Percentiles rank a stretch among this genome's conserved stretches.
Conservation (phyloP, 805 yeast genomes). For the Clavispora phyllophila region DNA sequence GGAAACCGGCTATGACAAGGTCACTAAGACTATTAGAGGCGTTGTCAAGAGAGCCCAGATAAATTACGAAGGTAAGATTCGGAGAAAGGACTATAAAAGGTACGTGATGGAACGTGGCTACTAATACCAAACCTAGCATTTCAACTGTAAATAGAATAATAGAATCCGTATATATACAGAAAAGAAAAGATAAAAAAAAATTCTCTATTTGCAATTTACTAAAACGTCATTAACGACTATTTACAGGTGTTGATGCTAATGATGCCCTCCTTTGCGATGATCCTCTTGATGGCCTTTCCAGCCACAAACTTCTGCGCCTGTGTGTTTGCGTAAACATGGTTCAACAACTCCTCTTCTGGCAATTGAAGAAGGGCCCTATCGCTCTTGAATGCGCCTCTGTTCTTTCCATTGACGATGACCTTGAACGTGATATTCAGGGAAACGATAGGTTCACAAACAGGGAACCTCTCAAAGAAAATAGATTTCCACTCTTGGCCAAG, state of each 20-base stretch:
- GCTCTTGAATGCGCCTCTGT: constrained; percentile 43
- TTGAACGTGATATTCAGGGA: constrained; percentile 41
- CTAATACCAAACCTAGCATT: constrained; percentile 8
- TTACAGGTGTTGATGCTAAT: constrained; percentile 38
- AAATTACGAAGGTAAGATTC: constrained; percentile 35
- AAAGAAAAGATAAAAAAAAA: too few species aligned
- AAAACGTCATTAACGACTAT: constrained; percentile 5
- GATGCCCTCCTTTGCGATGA: constrained; percentile 50
- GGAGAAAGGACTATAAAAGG: constrained; percentile 28
- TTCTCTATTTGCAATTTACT: too few species aligned
- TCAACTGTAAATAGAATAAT: constrained; percentile 1
- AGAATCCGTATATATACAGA: constrained; percentile 3
- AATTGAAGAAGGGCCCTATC: constrained; percentile 39
- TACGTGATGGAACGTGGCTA: constrained; percentile 30
- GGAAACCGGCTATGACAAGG: constrained; percentile 26
- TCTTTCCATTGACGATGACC: constrained; percentile 72
- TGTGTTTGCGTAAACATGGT: constrained; percentile 19
- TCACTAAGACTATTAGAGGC: constrained; percentile 27
- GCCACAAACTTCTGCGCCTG: constrained; percentile 33
- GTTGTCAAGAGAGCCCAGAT: constrained; percentile 33
- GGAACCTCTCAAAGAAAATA: constrained; percentile 63
- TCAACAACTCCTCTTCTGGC: constrained; percentile 44
- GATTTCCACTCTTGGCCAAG: constrained; percentile 37
- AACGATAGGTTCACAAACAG: constrained; percentile 41
- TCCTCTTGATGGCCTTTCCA: constrained; percentile 41